Base-by-base conservation (phyloP, 805 yeast species). In the Myxozyma nipponensis region DNA sequence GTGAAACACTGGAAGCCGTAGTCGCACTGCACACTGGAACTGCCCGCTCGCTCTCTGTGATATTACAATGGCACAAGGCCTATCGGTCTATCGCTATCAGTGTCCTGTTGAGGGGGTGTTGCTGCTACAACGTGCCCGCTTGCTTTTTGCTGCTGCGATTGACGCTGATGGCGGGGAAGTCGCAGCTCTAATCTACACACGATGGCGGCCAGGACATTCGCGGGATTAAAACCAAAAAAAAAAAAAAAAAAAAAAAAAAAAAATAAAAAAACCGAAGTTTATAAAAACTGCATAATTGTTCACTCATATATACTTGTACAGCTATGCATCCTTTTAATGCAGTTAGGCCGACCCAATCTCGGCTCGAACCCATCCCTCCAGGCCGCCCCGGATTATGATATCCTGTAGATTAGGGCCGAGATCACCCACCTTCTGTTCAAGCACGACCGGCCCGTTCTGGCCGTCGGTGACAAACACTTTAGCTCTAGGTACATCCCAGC, bases 291-390 rank as follows among this genome's bases (percentile, higher is more conserved):
- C 15, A n/a, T 13, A 30, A 30, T 30, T 13, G 35, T 13, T 30
- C 35, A 13, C 13, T n/a, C n/a, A 30, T 30, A 30, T 30, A 30
- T 30, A 30, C 35, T 13, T n/a, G 15, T 37, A 9, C 40, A 37
- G 7, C 40, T 37, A 37, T 37, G 15, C 23, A 37, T 37, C 15
- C 15, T 37, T 37, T 37, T 13, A n/a, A 71, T 5, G 54, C n/a
- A 28, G 7, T 13, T 28, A 28, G 7, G 32, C 32, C 7, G 32
- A 28, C 19, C 45, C 26, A 42, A 58, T 58, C 44, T 67, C 87
- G 84, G 19, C 75, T 69, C 78, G 85, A 51, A 93, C 97, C 99
- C 99, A 93, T 38, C 95, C 95, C 76, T 93, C 99, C 51, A 93
- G 79, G 50, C 99, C 99, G 43, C 98, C 98, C 68, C 88, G 84